A percentile compares a stretch with the other conserved stretches of the same genome.
Evolutionary conservation across 495 filamentous ascomycete genomes (phyloP).

Genomic region (Penicillium cataractarum): DNA sequence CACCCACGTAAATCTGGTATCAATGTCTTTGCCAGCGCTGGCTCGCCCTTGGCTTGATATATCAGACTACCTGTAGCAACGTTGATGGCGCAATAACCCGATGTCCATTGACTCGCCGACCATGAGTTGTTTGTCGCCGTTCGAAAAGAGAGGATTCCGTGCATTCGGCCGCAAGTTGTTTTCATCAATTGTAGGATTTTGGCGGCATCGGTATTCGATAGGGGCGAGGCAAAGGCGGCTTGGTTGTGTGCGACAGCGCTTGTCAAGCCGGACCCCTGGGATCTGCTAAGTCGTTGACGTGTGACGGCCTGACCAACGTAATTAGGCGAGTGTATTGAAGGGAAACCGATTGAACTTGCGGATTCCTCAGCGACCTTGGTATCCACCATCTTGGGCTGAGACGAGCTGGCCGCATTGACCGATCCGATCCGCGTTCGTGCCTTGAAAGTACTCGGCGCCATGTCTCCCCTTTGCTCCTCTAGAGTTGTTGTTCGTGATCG

Average conservation of each 20-base stretch:
- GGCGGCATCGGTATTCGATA: conserved; percentile 51
- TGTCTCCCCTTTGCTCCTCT: conserved; percentile 52
- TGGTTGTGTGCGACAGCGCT: conserved; percentile 37
- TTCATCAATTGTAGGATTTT: conserved; percentile 61
- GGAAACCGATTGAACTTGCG: conserved; percentile 52
- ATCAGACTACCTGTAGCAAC: conserved; percentile 59
- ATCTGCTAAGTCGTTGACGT: conserved; percentile 51
- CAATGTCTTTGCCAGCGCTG: conserved; percentile 58
- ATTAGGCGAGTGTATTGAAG: conserved; percentile 53
- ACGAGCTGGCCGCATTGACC: conserved; percentile 41
- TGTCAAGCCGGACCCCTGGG: conserved; percentile 38
- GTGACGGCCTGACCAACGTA: conserved; percentile 34
- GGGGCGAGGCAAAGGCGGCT: conserved; percentile 57
- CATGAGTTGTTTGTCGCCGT: conserved; percentile 55
- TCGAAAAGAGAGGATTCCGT: conserved; percentile 58
- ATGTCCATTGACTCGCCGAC: conserved; percentile 54
- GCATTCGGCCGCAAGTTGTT: conserved; percentile 60
- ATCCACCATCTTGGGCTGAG: conserved; percentile 34
- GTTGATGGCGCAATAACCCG: conserved; percentile 61
- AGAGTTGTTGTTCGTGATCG: conserved; percentile 54
- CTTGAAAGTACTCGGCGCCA: conserved; percentile 41
- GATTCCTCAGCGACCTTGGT: conserved; percentile 29
- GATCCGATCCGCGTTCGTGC: conserved; percentile 50
- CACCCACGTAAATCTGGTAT: conserved; percentile 88
- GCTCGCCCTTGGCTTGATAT: conserved; percentile 60